Conservation (phyloP, 352 stramenopile species). For the Pythium folliculosum region DNA sequence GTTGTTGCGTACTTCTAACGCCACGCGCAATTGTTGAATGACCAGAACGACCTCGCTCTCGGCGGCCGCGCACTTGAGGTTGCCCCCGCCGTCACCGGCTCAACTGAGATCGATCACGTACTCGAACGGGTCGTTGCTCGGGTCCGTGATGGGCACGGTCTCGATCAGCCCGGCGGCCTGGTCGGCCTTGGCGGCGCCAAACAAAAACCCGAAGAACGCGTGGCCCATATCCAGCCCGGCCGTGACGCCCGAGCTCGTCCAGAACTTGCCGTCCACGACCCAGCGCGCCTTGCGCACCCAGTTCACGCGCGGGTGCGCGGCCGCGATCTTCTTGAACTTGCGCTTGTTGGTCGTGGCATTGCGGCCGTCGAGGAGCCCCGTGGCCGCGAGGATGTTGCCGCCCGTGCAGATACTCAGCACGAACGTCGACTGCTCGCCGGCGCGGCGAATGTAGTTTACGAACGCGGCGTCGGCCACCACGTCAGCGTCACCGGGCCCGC, state of each 20-base stretch:
- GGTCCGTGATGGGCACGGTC: slow-evolving; percentile 35
- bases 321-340: slow-evolving; percentile 37
- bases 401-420: slow-evolving; percentile 61
- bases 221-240: slow-evolving; percentile 64
- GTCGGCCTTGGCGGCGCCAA: slow-evolving; percentile 31
- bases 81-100: not conserved
- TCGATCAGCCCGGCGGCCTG: slow-evolving; percentile 41
- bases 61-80: too few relatives aligned
- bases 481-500: slow-evolving; percentile 27
- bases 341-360: slow-evolving; percentile 66
- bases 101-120: slow-evolving; percentile 20
- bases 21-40: too few relatives aligned
- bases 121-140: slow-evolving; percentile 50
- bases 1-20: too few relatives aligned
- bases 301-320: slow-evolving; percentile 33
- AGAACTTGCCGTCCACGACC: slow-evolving; percentile 51
- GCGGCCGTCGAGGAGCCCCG: slow-evolving; percentile 47
- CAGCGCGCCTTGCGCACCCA: slow-evolving; percentile 59
- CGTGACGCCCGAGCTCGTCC: slow-evolving; percentile 62
- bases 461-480: slow-evolving; percentile 41
- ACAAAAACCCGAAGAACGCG: slow-evolving; percentile 41
- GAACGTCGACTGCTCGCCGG: slow-evolving; percentile 30
- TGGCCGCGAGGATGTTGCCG: slow-evolving; percentile 39
- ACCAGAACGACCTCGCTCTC: too few relatives aligned
- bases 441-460: slow-evolving; percentile 35